Conservation (phyloP, 257 asterid species). For the Solanum peruvianum region DNA sequence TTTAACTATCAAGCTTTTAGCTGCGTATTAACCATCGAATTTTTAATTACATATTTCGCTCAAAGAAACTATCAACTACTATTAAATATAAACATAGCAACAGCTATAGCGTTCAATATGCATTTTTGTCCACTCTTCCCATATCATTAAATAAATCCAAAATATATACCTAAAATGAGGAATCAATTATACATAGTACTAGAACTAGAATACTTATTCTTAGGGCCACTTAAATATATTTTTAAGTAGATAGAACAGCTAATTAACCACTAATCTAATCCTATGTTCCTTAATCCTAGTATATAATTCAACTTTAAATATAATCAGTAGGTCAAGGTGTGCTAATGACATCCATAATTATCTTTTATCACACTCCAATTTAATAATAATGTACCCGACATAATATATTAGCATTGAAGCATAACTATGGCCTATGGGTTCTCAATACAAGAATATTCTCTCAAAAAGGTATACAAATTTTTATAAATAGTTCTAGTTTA, state of each 20-base stretch:
- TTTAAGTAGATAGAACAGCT: neutral
- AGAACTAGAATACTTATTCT: neutral
- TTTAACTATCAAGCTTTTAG: no score
- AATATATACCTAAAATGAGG: neutral
- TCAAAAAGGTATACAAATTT: neutral
- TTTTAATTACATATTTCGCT: no score
- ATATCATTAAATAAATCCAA: neutral
- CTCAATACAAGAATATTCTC: neutral
- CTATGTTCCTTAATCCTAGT: conserved; percentile 11
- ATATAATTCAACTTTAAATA: neutral
- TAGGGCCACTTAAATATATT: neutral
- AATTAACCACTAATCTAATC: conserved; percentile 6
- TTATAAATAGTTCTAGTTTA: neutral
- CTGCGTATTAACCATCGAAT: no score
- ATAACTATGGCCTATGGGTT: neutral
- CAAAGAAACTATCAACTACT: no score
- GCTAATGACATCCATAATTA: neutral
- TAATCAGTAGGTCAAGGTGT: neutral
- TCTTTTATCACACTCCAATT: neutral
- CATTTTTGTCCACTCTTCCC: neutral
- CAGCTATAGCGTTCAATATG: no score
- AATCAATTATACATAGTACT: neutral
- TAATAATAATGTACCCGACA: neutral
- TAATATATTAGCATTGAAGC: neutral
- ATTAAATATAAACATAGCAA: no score